Conservation (phyloP, 495 filamentous ascomycete species). For the Penicillium lividum region DNA sequence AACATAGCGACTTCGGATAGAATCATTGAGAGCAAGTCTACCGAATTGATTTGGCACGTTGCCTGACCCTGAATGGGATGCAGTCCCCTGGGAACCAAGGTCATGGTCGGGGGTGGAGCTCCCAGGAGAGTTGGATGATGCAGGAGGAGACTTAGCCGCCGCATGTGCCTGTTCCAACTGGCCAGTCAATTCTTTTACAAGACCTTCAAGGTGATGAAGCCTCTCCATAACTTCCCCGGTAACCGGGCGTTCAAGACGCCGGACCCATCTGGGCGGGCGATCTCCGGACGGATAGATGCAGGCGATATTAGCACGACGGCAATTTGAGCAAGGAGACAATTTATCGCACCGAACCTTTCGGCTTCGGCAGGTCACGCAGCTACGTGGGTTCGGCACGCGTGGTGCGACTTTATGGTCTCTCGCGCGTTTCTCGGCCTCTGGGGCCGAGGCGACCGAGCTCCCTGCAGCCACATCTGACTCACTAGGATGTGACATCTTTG, state of each 20-base stretch:
- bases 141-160: conserved; percentile 17
- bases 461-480: background rate
- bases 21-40: conserved; percentile 43
- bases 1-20: conserved; percentile 46
- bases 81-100: background rate
- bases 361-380: conserved; percentile 56
- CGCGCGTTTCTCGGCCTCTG: conserved; percentile 39
- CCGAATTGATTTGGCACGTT: conserved; percentile 40
- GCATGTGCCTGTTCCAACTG: conserved; percentile 48
- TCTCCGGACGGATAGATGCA: conserved; percentile 53
- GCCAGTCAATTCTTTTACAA: conserved; percentile 57
- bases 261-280: conserved; percentile 53
- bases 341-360: conserved; percentile 73
- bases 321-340: conserved; percentile 65
- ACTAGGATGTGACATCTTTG: conserved; percentile 16
- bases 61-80: conserved; percentile 7
- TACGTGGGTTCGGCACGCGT: conserved; percentile 44
- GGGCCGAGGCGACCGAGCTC: conserved; percentile 20
- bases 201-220: conserved; percentile 51
- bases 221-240: conserved; percentile 52
- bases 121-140: conserved; percentile 22
- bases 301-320: conserved; percentile 59
- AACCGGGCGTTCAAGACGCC: conserved; percentile 41
- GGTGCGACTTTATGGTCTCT: conserved; percentile 18
- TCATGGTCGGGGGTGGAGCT: conserved; percentile 12